These are phyloP conservation scores for Mortierella antarctica DNA, from an alignment of 192 early-diverging fungal genomes.

Conservation along the genomic window DNA sequence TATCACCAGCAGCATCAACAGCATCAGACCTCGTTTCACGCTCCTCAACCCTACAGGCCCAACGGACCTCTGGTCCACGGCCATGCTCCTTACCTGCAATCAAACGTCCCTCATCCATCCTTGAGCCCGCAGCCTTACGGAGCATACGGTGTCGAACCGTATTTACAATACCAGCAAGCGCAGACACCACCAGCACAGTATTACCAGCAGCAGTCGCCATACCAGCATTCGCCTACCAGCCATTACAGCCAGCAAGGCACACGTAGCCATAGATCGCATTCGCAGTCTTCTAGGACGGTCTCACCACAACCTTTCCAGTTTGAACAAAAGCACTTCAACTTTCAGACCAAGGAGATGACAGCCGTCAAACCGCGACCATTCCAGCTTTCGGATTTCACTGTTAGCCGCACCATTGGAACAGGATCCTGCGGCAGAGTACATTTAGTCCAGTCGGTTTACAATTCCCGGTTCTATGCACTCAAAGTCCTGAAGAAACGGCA, in stretches of 20 bases:
- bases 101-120: slow-evolving; percentile 21
- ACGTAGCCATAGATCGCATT: background rate
- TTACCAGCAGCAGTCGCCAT: background rate
- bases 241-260: slow-evolving; percentile 3
- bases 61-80: slow-evolving; percentile 20
- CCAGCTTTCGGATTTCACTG: slow-evolving; percentile 80
- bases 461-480: slow-evolving; percentile 92
- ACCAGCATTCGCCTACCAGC: background rate
- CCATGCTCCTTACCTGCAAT: slow-evolving; percentile 42
- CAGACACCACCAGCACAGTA: slow-evolving; percentile 14
- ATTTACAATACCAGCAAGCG: background rate
- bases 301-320: slow-evolving; percentile 51
- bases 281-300: slow-evolving; percentile 12
- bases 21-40: slow-evolving; percentile 11
- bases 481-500: slow-evolving; percentile 94
- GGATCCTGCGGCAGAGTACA: slow-evolving; percentile 98
- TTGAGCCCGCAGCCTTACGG: slow-evolving; percentile 13
- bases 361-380: slow-evolving; percentile 53
- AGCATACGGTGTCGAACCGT: slow-evolving; percentile 12
- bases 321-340: slow-evolving; percentile 52
- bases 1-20: slow-evolving; percentile 7
- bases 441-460: slow-evolving; percentile 82
- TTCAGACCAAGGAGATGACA: slow-evolving; percentile 44
- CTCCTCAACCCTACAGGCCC: slow-evolving; percentile 7
- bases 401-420: slow-evolving; percentile 92